Conservation (phyloP, 768 basidiomycete species). For the Filobasidium floriforme region DNA sequence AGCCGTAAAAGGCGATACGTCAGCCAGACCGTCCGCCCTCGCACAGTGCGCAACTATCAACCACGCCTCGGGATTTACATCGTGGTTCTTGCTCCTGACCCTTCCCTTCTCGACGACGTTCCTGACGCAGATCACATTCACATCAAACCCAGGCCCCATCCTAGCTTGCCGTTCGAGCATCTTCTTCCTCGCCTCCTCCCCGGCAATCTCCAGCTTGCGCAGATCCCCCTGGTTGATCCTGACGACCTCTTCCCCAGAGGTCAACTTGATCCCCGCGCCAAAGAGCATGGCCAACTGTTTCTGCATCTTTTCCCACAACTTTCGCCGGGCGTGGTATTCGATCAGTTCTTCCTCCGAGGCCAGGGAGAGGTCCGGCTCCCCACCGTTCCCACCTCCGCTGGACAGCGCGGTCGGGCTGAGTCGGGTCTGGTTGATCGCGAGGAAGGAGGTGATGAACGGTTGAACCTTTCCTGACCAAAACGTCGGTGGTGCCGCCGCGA, state of each 20-base stretch:
- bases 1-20: background rate
- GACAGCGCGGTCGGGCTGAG: slow-evolving; percentile 19
- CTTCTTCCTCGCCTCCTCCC: slow-evolving; percentile 54
- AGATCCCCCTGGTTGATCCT: slow-evolving; percentile 78
- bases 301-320: slow-evolving; percentile 68
- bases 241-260: slow-evolving; percentile 70
- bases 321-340: slow-evolving; percentile 53
- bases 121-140: slow-evolving; percentile 84
- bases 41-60: slow-evolving; percentile 20
- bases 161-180: slow-evolving; percentile 41
- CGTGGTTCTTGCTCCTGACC: slow-evolving; percentile 75
- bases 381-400: background rate
- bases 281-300: slow-evolving; percentile 77
- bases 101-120: slow-evolving; percentile 75
- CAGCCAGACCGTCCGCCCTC: background rate
- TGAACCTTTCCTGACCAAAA: slow-evolving; percentile 94
- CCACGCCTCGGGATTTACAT: slow-evolving; percentile 52
- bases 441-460: slow-evolving; percentile 76
- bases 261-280: slow-evolving; percentile 70
- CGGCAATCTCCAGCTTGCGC: slow-evolving; percentile 64
- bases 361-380: slow-evolving; percentile 29
- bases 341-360: slow-evolving; percentile 38
- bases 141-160: slow-evolving; percentile 61
- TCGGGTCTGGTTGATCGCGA: slow-evolving; percentile 58
- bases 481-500: slow-evolving; percentile 74